These are phyloP conservation scores for Hygrophorus pudorinus DNA, from an alignment of 768 basidiomycete species.

Conservation along the genomic window DNA sequence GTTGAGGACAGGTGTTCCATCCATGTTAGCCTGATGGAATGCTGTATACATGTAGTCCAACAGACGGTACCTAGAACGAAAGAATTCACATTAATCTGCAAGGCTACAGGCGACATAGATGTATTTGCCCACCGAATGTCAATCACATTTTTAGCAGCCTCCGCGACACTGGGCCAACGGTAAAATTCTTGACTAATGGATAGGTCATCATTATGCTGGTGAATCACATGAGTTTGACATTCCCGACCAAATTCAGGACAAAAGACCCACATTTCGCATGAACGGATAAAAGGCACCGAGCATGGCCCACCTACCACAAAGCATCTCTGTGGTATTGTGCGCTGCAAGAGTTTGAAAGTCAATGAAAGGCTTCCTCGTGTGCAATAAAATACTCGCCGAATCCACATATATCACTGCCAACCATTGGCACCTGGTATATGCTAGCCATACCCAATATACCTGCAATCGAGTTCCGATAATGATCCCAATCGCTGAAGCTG, in stretches of 20 bases:
- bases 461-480: conserved; percentile 50
- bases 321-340: conserved; percentile 52
- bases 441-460: conserved; percentile 59
- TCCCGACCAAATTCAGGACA: background rate
- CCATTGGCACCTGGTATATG: conserved; percentile 64
- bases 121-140: conserved; percentile 41
- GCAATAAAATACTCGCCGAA: conserved; percentile 30
- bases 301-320: conserved; percentile 71
- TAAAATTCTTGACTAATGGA: conserved; percentile 60
- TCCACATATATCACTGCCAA: conserved; percentile 68
- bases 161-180: conserved; percentile 45
- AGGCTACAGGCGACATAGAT: background rate
- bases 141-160: conserved; percentile 50
- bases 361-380: background rate
- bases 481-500: conserved; percentile 48
- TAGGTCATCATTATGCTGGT: conserved; percentile 44
- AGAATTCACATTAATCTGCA: background rate
- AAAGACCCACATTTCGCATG: conserved; percentile 54
- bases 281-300: conserved; percentile 73
- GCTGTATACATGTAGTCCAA: conserved; percentile 67
- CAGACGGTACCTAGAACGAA: conserved; percentile 42
- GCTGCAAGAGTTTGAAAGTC: conserved; percentile 19
- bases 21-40: conserved; percentile 45
- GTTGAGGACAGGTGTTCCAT: conserved; percentile 57
- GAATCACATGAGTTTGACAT: background rate